Conservation (phyloP, 2,329 filamentous ascomycete species). For the Tolypocladium paradoxum region DNA sequence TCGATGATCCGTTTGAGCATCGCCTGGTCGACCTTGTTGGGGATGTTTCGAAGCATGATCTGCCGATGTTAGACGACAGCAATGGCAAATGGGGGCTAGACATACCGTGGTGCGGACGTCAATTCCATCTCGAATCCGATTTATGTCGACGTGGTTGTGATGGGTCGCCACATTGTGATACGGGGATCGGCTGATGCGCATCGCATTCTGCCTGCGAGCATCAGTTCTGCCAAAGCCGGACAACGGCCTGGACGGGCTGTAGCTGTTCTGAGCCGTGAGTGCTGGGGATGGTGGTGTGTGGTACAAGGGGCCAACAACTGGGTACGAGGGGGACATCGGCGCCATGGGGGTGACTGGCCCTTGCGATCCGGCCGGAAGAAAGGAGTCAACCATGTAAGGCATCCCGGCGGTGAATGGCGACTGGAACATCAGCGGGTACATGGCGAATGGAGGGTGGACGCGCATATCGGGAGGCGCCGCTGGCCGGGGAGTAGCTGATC, state of each 20-base stretch:
- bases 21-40: constrained; percentile 73
- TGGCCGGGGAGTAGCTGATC: constrained; percentile 2
- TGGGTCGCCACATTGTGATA: constrained; percentile 37
- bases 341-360: constrained; percentile 13
- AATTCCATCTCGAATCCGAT: constrained; percentile 50
- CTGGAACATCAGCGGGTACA: constrained; percentile 24
- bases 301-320: constrained; percentile 17
- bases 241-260: constrained; percentile 27
- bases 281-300: constrained; percentile 23
- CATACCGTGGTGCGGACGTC: constrained; percentile 68
- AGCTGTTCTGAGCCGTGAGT: constrained; percentile 23
- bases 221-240: constrained; percentile 24
- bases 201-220: constrained; percentile 37
- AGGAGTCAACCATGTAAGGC: constrained; percentile 18
- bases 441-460: constrained; percentile 13
- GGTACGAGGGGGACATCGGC: constrained; percentile 19
- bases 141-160: constrained; percentile 52
- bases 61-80: constrained; percentile 20
- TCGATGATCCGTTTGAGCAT: constrained; percentile 75
- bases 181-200: constrained; percentile 33
- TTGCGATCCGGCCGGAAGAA: constrained; percentile 7
- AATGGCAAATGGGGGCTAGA: constrained; percentile 3
- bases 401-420: constrained; percentile 15
- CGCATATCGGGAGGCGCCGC: constrained; percentile 7
- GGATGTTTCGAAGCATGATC: constrained; percentile 94